Evolutionary conservation across 306 rosid species (phyloP).

Genomic region (Prosopis cineraria): DNA sequence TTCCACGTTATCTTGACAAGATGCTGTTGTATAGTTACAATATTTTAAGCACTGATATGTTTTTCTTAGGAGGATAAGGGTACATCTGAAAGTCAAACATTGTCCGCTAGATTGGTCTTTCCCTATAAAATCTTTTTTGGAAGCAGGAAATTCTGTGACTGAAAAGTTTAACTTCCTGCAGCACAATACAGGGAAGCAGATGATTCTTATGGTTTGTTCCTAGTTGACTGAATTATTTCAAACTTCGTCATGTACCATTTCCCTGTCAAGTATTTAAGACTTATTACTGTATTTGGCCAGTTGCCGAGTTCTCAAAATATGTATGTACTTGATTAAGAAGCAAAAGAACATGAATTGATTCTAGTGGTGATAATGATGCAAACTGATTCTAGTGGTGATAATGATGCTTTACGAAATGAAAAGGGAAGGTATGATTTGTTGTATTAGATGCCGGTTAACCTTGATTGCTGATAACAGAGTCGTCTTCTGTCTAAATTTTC

Average conservation of each 20-base stretch:
- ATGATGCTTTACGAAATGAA: background rate
- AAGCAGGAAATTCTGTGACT: background rate
- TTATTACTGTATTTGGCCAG: background rate
- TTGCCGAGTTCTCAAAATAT: background rate
- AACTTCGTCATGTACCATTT: conserved; percentile 1
- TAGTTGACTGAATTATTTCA: background rate
- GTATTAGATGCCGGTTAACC: background rate
- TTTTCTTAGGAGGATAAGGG: conserved; percentile 15
- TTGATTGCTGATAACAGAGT: background rate
- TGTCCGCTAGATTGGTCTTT: conserved; percentile 1
- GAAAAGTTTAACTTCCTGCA: background rate
- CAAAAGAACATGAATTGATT: background rate
- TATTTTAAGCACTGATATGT: conserved; percentile 29
- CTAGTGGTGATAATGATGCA: background rate
- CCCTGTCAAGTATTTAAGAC: conserved; percentile 16
- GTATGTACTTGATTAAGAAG: background rate
- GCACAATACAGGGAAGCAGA: background rate
- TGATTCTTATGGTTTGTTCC: background rate
- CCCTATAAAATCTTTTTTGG: background rate
- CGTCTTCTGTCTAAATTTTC: too few species aligned
- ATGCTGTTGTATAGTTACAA: conserved; percentile 41
- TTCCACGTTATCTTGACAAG: conserved; percentile 28
- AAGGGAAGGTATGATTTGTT: background rate
- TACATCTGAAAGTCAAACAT: conserved; percentile 1
- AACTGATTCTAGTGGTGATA: background rate